Conservation (phyloP, 1,139 yeast species). For the Pichiaceae sp. region DNA sequence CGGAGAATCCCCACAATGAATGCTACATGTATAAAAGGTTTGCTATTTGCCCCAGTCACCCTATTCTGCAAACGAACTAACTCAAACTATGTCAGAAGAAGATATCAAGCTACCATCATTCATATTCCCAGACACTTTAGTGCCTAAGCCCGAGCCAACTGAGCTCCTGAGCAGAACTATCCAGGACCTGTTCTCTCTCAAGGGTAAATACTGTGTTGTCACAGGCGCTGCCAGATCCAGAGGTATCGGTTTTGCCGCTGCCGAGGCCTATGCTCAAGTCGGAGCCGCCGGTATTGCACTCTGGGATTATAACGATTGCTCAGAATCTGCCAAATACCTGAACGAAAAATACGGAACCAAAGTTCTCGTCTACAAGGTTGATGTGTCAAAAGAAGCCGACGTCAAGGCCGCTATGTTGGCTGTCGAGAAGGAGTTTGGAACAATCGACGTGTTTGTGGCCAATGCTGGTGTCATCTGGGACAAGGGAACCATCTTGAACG, state of each 20-base stretch:
- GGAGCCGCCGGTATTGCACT: constrained; percentile 78
- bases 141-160: constrained; percentile 21
- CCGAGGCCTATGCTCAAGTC: constrained; percentile 81
- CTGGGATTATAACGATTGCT: constrained; percentile 63
- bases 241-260: constrained; percentile 81
- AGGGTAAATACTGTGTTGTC: constrained; percentile 81
- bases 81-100: constrained; percentile 8
- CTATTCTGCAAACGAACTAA: no score
- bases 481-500: constrained; percentile 60
- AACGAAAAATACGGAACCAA: constrained; percentile 53
- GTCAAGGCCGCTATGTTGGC: constrained; percentile 51
- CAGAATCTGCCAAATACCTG: constrained; percentile 40
- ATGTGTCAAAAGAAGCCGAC: constrained; percentile 48
- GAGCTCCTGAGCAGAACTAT: constrained; percentile 4
- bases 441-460: constrained; percentile 78
- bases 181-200: constrained; percentile 45
- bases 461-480: constrained; percentile 91
- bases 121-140: constrained; percentile 14
- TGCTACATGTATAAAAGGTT: background rate
- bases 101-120: constrained; percentile 12
- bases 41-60: no score
- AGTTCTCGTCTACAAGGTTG: constrained; percentile 65
- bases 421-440: constrained; percentile 63
- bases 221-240: constrained; percentile 59
- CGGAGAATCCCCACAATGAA: background rate